These are phyloP conservation scores for Aspergillus nomiae DNA, from an alignment of 2,329 filamentous ascomycete genomes.

Conservation along the genomic window DNA sequence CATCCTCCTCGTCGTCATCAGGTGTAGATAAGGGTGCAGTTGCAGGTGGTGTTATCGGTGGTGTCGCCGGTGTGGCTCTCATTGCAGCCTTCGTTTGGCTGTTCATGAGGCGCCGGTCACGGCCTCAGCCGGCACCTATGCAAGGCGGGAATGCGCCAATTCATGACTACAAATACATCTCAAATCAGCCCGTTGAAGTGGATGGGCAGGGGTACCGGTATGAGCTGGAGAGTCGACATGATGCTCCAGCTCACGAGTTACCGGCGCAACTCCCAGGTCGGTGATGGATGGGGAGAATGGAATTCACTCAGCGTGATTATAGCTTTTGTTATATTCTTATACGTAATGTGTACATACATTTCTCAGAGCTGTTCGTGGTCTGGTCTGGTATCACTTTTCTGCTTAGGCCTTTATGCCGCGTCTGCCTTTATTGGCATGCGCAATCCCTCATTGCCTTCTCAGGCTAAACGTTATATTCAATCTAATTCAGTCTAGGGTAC, in stretches of 20 bases:
- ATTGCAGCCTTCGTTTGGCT: constrained; percentile 4
- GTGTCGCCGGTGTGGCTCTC: constrained; percentile 1
- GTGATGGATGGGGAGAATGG: not conserved
- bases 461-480: too few relatives aligned
- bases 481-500: too few relatives aligned
- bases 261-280: not conserved
- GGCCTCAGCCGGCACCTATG: not conserved
- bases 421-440: too few relatives aligned
- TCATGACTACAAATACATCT: not conserved
- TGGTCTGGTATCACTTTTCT: not conserved
- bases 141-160: not conserved
- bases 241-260: not conserved
- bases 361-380: not conserved
- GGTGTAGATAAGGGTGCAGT: constrained; percentile 2
- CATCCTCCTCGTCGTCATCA: not conserved
- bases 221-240: not conserved
- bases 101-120: not conserved
- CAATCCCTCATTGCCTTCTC: too few relatives aligned
- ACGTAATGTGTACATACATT: not conserved
- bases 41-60: constrained; percentile 6
- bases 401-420: not conserved
- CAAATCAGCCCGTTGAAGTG: not conserved
- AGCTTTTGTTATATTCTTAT: not conserved
- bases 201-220: not conserved
- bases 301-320: not conserved